A percentile compares a stretch with the other conserved stretches of the same genome.
These are phyloP conservation scores for Aethionema arabicum DNA, from an alignment of 345 rosid species.

Conservation along the genomic window DNA sequence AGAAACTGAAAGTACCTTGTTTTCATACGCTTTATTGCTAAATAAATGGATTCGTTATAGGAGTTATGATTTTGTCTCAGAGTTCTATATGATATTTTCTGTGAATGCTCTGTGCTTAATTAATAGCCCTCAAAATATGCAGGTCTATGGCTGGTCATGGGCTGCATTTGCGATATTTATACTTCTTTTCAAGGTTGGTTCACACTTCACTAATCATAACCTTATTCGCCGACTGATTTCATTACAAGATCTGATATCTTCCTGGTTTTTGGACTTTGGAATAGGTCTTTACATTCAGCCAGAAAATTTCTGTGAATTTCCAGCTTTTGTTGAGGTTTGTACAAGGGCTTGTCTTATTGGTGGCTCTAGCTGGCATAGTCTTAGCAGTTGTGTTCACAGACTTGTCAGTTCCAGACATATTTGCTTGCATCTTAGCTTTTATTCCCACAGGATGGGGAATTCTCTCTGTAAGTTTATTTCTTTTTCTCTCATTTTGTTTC, in stretches of 20 bases:
- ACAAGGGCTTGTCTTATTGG: conserved; percentile 73
- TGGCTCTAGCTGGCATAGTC: conserved; percentile 72
- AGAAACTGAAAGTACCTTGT: too few relatives aligned
- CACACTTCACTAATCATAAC: conserved; percentile 12
- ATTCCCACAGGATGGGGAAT: conserved; percentile 97
- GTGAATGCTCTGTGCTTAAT: conserved; percentile 5
- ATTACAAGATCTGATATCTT: conserved; percentile 16
- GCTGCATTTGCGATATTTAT: conserved; percentile 60
- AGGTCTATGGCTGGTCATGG: conserved; percentile 95
- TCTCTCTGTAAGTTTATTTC: conserved; percentile 59
- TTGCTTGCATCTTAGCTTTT: conserved; percentile 81
- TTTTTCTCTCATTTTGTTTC: neutral
- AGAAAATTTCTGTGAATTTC: conserved; percentile 91
- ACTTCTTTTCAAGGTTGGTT: conserved; percentile 34
- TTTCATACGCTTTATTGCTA: neutral
- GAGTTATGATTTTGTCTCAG: neutral
- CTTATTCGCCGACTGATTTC: conserved; percentile 6
- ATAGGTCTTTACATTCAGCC: conserved; percentile 96
- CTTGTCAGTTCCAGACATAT: conserved; percentile 60
- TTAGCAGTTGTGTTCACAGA: conserved; percentile 53
- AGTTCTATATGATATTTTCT: neutral
- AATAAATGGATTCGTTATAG: conserved; percentile 7
- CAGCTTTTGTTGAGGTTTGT: conserved; percentile 86
- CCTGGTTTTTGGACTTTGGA: conserved; percentile 2
- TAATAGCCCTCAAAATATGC: conserved; percentile 17